phyloP scores from a whole-genome alignment of 129 eudicot species.

The Sambucus nigra region DNA sequence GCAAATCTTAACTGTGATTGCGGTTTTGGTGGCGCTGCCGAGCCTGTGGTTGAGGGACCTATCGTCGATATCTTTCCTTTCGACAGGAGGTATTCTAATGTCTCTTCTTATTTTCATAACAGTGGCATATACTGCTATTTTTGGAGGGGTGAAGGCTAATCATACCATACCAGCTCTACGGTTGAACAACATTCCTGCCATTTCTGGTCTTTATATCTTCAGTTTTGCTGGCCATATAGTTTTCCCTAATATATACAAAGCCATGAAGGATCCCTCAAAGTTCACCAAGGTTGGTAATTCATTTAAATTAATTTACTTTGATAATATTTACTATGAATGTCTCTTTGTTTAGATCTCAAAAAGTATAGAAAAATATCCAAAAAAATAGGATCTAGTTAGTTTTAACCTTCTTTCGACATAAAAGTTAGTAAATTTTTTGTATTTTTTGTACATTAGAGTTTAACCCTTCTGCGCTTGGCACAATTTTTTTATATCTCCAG shows the following conservation, averaged over 20 bases:
- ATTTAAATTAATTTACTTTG: too few relatives aligned
- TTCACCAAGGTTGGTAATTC: constrained; percentile 62
- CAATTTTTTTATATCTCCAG: too few relatives aligned
- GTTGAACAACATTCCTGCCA: constrained; percentile 50
- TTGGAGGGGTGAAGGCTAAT: constrained; percentile 51
- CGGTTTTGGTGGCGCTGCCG: constrained; percentile 71
- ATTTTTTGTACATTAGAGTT: too few relatives aligned
- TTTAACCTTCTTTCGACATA: too few relatives aligned
- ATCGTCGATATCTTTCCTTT: constrained; percentile 67
- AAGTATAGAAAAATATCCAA: too few relatives aligned
- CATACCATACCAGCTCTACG: constrained; percentile 48
- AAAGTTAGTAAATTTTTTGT: too few relatives aligned
- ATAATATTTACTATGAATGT: too few relatives aligned
- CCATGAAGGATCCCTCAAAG: constrained; percentile 89
- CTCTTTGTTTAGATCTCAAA: too few relatives aligned
- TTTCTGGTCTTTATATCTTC: constrained; percentile 64
- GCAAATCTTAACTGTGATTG: constrained; percentile 48
- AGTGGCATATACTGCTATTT: constrained; percentile 57
- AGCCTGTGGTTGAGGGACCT: constrained; percentile 79
- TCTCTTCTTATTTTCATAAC: constrained; percentile 51
- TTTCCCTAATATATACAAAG: constrained; percentile 67
- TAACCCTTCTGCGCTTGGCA: too few relatives aligned
- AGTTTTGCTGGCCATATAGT: constrained; percentile 85
- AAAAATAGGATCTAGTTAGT: background rate
- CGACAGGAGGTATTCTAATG: constrained; percentile 70